Conservation (phyloP, 78 protist species). For the Guillardia theta region DNA sequence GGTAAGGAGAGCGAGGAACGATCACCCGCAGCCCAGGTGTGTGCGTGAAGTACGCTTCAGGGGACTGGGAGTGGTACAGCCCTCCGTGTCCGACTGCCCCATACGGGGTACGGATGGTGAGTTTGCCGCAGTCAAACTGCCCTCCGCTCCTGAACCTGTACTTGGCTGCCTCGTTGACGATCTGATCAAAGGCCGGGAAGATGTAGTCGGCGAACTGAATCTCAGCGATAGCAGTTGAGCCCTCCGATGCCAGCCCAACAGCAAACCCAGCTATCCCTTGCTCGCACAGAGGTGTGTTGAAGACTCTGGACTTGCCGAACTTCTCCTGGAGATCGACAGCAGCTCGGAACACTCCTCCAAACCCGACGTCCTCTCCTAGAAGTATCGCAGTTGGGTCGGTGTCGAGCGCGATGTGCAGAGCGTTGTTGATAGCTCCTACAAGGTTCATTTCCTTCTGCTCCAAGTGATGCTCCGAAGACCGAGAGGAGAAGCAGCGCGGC, state of each 20-base stretch:
- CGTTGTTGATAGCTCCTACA: neutral
- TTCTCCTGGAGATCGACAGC: slow-evolving; percentile 76
- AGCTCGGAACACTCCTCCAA: slow-evolving; percentile 97
- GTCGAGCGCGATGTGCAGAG: neutral
- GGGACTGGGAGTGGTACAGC: slow-evolving; percentile 92
- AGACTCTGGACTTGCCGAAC: slow-evolving; percentile 88
- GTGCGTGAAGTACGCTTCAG: slow-evolving; percentile 90
- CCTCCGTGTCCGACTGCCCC: slow-evolving; percentile 68
- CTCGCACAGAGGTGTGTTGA: slow-evolving; percentile 95
- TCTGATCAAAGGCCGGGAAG: slow-evolving; percentile 80
- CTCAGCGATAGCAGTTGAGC: slow-evolving; percentile 93
- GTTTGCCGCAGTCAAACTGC: slow-evolving; percentile 80
- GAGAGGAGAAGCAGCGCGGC: no score
- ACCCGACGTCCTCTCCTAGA: slow-evolving; percentile 96
- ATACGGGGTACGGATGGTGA: slow-evolving; percentile 90
- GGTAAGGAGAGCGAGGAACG: slow-evolving; percentile 78
- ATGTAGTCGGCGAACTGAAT: slow-evolving; percentile 93
- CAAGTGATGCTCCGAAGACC: no score
- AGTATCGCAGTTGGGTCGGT: neutral
- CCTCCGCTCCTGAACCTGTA: slow-evolving; percentile 91
- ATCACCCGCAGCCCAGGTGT: slow-evolving; percentile 86
- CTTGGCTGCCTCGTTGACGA: slow-evolving; percentile 97
- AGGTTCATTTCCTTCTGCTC: neutral
- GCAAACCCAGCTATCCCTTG: slow-evolving; percentile 92
- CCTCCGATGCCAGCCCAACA: slow-evolving; percentile 89